A percentile compares a stretch with the other conserved stretches of the same genome.
Evolutionary conservation across 2,329 filamentous ascomycete species (phyloP).

Genomic region (Penicillium paneum): DNA sequence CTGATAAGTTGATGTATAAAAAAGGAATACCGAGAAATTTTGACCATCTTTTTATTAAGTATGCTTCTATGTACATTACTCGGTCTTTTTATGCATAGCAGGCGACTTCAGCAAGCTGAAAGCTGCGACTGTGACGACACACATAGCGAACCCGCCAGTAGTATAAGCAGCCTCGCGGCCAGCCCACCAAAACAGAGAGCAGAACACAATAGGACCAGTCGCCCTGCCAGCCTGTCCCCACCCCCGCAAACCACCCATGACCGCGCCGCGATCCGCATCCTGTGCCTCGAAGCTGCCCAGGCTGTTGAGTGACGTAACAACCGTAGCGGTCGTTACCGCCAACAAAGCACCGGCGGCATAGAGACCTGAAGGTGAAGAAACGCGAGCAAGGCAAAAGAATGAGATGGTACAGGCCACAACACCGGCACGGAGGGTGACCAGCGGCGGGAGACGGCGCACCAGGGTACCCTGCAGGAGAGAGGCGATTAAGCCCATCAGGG

Average conservation of each 20-base stretch:
- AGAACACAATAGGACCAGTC: slow-evolving; percentile 84
- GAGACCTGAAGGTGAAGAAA: slow-evolving; percentile 65
- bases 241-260: slow-evolving; percentile 76
- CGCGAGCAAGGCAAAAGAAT: slow-evolving; percentile 73
- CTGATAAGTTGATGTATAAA: background rate
- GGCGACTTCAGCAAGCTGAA: slow-evolving; percentile 71
- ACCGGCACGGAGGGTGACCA: slow-evolving; percentile 75
- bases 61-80: background rate
- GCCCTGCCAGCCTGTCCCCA: slow-evolving; percentile 85
- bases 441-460: slow-evolving; percentile 76
- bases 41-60: background rate
- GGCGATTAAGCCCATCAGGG: slow-evolving; percentile 86
- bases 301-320: slow-evolving; percentile 90
- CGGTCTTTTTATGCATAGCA: slow-evolving; percentile 1
- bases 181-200: slow-evolving; percentile 97
- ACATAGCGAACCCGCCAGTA: slow-evolving; percentile 75
- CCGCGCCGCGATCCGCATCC: slow-evolving; percentile 75
- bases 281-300: slow-evolving; percentile 85
- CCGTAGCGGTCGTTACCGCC: slow-evolving; percentile 87
- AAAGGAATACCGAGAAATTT: background rate
- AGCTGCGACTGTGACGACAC: slow-evolving; percentile 67
- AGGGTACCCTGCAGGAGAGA: slow-evolving; percentile 92
- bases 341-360: slow-evolving; percentile 81
- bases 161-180: slow-evolving; percentile 81
- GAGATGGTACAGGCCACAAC: slow-evolving; percentile 72